Conservation (phyloP, 1,139 yeast species). For the Protomyces gravidus region DNA sequence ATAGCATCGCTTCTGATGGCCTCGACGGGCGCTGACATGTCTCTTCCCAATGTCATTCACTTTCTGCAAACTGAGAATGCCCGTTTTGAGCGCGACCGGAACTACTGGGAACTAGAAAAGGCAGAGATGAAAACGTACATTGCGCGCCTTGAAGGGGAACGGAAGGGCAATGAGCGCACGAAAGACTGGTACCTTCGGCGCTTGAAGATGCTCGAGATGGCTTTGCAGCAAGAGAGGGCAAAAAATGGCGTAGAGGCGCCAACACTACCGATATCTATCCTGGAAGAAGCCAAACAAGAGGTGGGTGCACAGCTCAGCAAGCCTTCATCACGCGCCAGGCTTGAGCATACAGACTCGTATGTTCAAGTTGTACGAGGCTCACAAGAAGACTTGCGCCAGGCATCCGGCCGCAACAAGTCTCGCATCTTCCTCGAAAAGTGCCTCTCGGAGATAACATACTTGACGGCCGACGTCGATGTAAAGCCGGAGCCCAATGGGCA, state of each 20-base stretch:
- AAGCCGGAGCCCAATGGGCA: too few relatives aligned
- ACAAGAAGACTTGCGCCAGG: constrained; percentile 7
- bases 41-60: constrained; percentile 50
- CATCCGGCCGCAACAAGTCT: constrained; percentile 13
- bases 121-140: constrained; percentile 49
- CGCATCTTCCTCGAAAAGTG: constrained; percentile 22
- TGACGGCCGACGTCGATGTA: background rate
- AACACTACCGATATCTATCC: background rate
- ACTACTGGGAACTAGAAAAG: constrained; percentile 54
- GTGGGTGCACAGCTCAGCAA: background rate
- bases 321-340: background rate
- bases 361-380: constrained; percentile 1
- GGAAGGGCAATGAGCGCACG: constrained; percentile 17
- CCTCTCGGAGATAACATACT: constrained; percentile 22
- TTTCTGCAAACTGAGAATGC: constrained; percentile 57
- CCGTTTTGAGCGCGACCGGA: constrained; percentile 53
- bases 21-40: background rate
- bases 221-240: constrained; percentile 14
- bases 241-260: constrained; percentile 4
- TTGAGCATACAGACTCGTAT: constrained; percentile 9
- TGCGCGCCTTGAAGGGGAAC: constrained; percentile 27
- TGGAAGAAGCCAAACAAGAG: constrained; percentile 1
- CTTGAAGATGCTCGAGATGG: constrained; percentile 18
- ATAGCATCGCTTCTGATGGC: too few relatives aligned
- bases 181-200: constrained; percentile 22